Evolutionary conservation across 2,329 filamentous ascomycete genomes (phyloP).

Genomic region (Diaporthe longicolla): DNA sequence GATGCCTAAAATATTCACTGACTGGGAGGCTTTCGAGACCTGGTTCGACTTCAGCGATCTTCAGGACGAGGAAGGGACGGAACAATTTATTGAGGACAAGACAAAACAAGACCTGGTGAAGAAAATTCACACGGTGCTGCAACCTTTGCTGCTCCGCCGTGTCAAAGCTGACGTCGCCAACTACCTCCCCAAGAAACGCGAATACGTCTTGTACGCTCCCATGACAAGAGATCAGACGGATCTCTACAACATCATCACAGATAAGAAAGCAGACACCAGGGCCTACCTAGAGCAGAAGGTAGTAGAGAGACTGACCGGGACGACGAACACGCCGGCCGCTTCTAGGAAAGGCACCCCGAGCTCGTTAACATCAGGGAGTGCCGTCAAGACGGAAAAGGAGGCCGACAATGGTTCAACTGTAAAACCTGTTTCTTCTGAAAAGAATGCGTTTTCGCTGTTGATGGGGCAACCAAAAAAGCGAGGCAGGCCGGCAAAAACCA

Average conservation of each 20-base stretch:
- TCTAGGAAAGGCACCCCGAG: conserved; percentile 53
- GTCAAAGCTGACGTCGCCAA: conserved; percentile 95
- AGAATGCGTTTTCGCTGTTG: conserved; percentile 68
- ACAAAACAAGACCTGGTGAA: conserved; percentile 83
- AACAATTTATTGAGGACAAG: conserved; percentile 84
- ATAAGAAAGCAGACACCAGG: conserved; percentile 72
- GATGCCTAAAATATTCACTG: conserved; percentile 91
- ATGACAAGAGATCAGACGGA: conserved; percentile 93
- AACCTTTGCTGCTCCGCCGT: conserved; percentile 88
- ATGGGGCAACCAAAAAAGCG: conserved; percentile 60
- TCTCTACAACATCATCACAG: conserved; percentile 78
- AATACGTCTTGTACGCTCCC: conserved; percentile 95
- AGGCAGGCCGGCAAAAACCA: conserved; percentile 45
- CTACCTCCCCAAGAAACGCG: conserved; percentile 93
- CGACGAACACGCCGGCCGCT: conserved; percentile 60
- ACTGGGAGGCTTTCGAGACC: conserved; percentile 91
- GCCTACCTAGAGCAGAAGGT: conserved; percentile 88
- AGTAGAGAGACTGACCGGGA: conserved; percentile 71
- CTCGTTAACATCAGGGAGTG: conserved; percentile 58
- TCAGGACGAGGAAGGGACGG: conserved; percentile 83
- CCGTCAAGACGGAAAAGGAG: conserved; percentile 44
- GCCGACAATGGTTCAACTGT: conserved; percentile 32
- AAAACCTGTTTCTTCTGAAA: conserved; percentile 41
- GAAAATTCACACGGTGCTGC: conserved; percentile 92
- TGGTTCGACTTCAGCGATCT: conserved; percentile 99